Conservation (phyloP, 1,284 basidiomycete species). For the Marasmius sp. region DNA sequence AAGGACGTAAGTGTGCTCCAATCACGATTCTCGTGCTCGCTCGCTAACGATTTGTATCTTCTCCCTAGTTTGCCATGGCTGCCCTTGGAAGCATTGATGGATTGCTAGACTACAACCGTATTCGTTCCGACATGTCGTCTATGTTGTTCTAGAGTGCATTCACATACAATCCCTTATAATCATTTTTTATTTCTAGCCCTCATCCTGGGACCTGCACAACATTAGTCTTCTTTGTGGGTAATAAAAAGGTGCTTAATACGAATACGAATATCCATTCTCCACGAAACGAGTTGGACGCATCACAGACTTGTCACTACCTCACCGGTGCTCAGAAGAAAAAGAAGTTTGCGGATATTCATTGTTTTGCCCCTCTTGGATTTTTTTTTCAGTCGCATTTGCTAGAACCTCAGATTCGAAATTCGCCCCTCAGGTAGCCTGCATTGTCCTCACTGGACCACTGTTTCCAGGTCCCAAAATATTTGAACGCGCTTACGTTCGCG, state of each 20-base stretch:
- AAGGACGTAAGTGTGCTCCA: slow-evolving; percentile 67
- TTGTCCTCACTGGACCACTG: no score
- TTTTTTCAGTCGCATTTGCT: no score
- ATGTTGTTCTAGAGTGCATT: slow-evolving; percentile 55
- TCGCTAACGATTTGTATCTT: neutral
- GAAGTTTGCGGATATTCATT: no score
- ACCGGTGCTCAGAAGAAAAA: no score
- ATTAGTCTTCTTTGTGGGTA: neutral
- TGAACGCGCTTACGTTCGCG: no score
- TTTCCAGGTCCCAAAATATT: no score
- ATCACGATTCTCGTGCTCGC: slow-evolving; percentile 15
- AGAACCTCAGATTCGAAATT: no score
- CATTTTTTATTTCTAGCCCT: neutral
- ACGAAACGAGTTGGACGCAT: no score
- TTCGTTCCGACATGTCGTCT: slow-evolving; percentile 80
- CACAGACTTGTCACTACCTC: no score
- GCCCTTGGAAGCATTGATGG: slow-evolving; percentile 88
- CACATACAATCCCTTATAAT: neutral
- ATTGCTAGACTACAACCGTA: slow-evolving; percentile 82
- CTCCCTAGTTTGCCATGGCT: slow-evolving; percentile 70
- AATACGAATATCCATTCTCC: no score
- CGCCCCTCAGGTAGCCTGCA: no score
- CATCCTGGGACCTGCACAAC: neutral
- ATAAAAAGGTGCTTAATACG: neutral
- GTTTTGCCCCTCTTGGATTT: no score